Base-by-base conservation (phyloP, 768 basidiomycete genomes). In the Serendipita sp. region DNA sequence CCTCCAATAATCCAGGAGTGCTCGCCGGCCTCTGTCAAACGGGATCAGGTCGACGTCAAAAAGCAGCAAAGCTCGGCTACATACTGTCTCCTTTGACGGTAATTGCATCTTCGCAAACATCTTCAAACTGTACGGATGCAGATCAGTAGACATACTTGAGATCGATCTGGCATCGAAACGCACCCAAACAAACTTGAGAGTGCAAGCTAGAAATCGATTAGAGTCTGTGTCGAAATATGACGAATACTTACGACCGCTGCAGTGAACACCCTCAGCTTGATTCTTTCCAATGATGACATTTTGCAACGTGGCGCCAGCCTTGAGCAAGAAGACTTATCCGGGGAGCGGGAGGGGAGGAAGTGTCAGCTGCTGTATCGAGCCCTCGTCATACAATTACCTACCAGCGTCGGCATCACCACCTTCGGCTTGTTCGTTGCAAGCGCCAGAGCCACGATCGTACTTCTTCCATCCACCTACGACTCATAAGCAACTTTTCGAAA, bases 1-100 rank as follows among this genome's bases (percentile, higher is more conserved):
- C 23, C 23, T 23, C 23, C 23, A 23, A 23, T 23, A 23, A 23
- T 55, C 52, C 23, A 27, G 15, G 52, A 55, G 13, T 11, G 11
- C 52, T 55, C 13, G 44, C 44, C 44, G 1, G 44, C 44, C 44
- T 45, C 44, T 45, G 44, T 45, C 13, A 45, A 18, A 13, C 13
- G 18, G 44, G 18, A 13, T 13, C 18, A 18, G 11, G 18, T 45
- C 18, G 44, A 45, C 18, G 18, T 45, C 11, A 13, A 13, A 13
- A 18, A 18, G 1, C 18, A 64, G 29, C 27, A 13, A 46, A 37
- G 15, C 10, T 62, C 58, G 73, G 73, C n/a, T 45, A 74, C 33
- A 73, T 75, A 52, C 73, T 73, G 36, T 45, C 73, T 63, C 76
- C 76, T 63, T 76, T 76, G 71, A 77, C 73, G 3, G 76, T 75